A percentile compares a stretch with the other conserved stretches of the same genome.
These are phyloP conservation scores for Teratosphaeria gauchensis DNA, from an alignment of 2,329 filamentous ascomycete species.

Conservation along the genomic window DNA sequence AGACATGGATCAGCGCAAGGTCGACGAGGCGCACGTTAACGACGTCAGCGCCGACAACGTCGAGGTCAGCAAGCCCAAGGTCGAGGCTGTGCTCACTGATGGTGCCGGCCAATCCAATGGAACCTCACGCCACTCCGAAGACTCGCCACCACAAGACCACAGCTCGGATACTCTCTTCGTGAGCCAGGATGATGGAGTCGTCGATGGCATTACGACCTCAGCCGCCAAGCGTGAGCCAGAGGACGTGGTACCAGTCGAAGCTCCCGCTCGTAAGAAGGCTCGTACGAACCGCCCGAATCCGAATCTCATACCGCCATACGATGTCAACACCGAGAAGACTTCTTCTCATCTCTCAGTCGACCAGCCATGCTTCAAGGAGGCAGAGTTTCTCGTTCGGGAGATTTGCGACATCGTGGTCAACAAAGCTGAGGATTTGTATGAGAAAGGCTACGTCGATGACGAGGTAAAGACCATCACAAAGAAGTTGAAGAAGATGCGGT, in stretches of 20 bases:
- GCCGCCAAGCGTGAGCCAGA: background rate
- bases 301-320: background rate
- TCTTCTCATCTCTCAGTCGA: constrained; percentile 2
- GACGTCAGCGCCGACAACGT: background rate
- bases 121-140: background rate
- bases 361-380: constrained; percentile 2
- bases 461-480: background rate
- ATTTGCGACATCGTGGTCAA: background rate
- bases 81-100: background rate
- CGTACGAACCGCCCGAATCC: background rate
- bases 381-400: background rate
- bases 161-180: background rate
- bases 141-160: background rate
- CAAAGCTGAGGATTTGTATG: background rate
- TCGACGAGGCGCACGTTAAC: background rate
- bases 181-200: background rate
- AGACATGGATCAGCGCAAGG: background rate
- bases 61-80: background rate
- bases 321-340: background rate
- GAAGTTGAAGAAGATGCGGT: background rate
- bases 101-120: background rate
- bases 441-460: background rate
- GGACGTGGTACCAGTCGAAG: background rate
- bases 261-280: background rate
- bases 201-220: background rate